Evolutionary conservation across 192 early-diverging fungal genomes (phyloP), one percentile per base, ranked within the genome.

Genomic region (Powellomyces hirtus): DNA sequence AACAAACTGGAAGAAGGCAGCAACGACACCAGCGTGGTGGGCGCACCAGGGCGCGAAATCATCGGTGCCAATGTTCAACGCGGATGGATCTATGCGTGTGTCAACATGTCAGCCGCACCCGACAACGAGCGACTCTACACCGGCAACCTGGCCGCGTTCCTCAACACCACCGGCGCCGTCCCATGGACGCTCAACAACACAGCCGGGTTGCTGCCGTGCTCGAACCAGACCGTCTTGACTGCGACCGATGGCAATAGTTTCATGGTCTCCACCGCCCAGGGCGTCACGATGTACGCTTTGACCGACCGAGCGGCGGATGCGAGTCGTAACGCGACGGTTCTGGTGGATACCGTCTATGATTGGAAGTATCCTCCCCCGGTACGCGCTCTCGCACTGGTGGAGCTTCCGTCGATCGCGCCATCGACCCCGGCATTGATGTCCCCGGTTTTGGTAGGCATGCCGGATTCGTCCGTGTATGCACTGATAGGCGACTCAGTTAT

Each of bases 61-160:
- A 13, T 62, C n/a, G 60, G 60, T 20, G 60, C 38, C 20, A 62
- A 62, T 33, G 60, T 45, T 11, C 38, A 18, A 13, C 37, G 37
- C 38, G 60, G 60, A 5, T 62, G 60, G 60, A 62, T 62, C 0
- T 62, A 62, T 45, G 36, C 38, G 26, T 62, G 60, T 38, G 38
- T 42, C 20, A 62, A 40, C 36, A 62, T 62, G 60, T 27, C 53
- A 16, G 33, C 53, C 31, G 4, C 53, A 7, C 20, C 53, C 6
- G 46, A 14, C 26, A n/a, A n/a, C n/a, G n/a, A n/a, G n/a, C 40
- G 40, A n/a, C 10, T 42, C 11, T 42, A 13, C 40, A 56, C 4
- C 53, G 53, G 53, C 24, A 27, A 4, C 14, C 53, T 56, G 18
- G 53, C 33, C 2, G 53, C 53, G 16, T 33, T 56, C 29, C 24